Evolutionary conservation across 345 rosid species (phyloP).

Genomic region (Hibiscus tridactylites): DNA sequence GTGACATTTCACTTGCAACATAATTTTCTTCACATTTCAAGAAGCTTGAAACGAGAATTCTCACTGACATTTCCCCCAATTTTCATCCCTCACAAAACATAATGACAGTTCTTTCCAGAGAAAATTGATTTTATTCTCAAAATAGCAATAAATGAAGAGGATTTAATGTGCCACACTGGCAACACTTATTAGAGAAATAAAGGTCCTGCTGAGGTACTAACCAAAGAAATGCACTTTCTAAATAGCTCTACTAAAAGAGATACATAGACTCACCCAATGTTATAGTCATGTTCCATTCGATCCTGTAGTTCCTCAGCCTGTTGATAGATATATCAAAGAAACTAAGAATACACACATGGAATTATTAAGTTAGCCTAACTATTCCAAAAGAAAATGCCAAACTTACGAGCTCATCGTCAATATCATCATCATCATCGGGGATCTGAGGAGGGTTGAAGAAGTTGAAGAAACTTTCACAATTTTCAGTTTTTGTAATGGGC

Average conservation of each 20-base stretch:
- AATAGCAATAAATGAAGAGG: not conserved
- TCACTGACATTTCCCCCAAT: not conserved
- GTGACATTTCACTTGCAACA: not conserved
- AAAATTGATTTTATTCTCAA: not conserved
- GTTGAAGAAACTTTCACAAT: slow-evolving; percentile 89
- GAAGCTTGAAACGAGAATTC: not conserved
- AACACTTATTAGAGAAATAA: not conserved
- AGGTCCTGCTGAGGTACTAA: not conserved
- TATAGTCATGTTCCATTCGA: slow-evolving; percentile 94
- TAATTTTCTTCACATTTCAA: not conserved
- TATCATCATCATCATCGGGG: slow-evolving; percentile 81
- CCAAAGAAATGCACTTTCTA: slow-evolving; percentile 6
- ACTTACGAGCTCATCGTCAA: slow-evolving; percentile 80
- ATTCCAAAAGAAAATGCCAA: not conserved
- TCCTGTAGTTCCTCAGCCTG: slow-evolving; percentile 95
- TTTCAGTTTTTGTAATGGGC: slow-evolving; percentile 81
- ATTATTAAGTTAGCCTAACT: not conserved
- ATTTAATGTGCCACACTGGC: not conserved
- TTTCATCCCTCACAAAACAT: not conserved
- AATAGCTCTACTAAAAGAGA: not conserved
- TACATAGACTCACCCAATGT: slow-evolving; percentile 56
- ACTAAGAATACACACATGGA: not conserved
- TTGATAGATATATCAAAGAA: not conserved
- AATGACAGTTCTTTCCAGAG: not conserved
- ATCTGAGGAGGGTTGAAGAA: slow-evolving; percentile 90